Conservation (phyloP, 2,329 filamentous ascomycete species). For the Epichloe hybrida region DNA sequence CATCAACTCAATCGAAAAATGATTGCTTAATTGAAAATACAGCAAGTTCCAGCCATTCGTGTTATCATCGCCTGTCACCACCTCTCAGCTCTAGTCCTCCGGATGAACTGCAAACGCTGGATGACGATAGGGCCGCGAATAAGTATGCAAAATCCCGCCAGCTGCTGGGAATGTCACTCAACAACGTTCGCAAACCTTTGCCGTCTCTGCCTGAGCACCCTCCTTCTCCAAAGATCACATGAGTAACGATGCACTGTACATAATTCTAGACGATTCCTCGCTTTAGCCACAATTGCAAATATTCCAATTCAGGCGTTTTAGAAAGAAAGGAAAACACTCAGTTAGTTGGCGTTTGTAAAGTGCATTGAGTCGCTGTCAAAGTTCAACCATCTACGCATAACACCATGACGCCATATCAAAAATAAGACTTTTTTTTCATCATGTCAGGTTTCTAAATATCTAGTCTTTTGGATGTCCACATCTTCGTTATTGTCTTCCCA, state of each 20-base stretch:
- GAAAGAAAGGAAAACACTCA: background rate
- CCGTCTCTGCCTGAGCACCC: slow-evolving; percentile 15
- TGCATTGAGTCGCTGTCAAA: background rate
- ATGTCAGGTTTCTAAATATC: background rate
- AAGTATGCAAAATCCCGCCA: slow-evolving; percentile 2
- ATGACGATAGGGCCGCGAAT: background rate
- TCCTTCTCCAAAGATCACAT: slow-evolving; percentile 24
- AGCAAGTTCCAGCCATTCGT: slow-evolving; percentile 5
- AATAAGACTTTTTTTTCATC: background rate
- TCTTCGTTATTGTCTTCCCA: background rate
- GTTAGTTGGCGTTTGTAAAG: background rate
- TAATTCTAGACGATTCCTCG: background rate
- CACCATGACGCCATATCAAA: background rate
- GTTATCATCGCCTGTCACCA: slow-evolving; percentile 14
- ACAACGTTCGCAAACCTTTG: slow-evolving; percentile 26
- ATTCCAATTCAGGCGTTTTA: background rate
- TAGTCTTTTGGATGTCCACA: background rate
- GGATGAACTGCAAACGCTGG: slow-evolving; percentile 7
- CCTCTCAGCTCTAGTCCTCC: slow-evolving; percentile 12
- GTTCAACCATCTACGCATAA: background rate
- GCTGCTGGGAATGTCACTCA: slow-evolving; percentile 4
- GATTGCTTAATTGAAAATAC: slow-evolving; percentile 1
- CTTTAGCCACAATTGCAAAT: slow-evolving; percentile 6
- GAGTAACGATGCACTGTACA: background rate
- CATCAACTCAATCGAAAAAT: background rate